These are phyloP conservation scores for Hanseniaspora guilliermondii DNA, from an alignment of 805 yeast genomes.

Conservation along the genomic window DNA sequence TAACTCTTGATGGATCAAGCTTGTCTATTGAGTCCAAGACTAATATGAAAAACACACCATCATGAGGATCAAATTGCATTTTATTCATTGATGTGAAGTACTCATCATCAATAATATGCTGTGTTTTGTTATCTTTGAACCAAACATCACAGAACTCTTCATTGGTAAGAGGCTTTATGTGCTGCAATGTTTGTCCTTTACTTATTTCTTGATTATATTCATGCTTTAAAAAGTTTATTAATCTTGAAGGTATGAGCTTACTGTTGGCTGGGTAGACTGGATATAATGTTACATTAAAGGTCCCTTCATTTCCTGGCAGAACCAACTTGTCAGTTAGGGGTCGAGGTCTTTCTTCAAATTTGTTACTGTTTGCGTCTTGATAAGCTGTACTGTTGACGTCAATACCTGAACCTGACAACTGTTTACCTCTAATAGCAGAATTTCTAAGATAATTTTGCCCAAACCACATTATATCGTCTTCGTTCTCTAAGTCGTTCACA, in stretches of 20 bases:
- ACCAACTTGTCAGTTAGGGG: constrained; percentile 45
- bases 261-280: constrained; percentile 60
- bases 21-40: constrained; percentile 62
- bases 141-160: constrained; percentile 74
- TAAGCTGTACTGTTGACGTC: constrained; percentile 4
- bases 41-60: constrained; percentile 44
- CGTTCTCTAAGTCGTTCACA: constrained; percentile 6
- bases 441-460: constrained; percentile 1
- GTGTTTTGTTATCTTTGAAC: constrained; percentile 37
- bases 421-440: neutral
- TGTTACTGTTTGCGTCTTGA: neutral
- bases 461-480: constrained; percentile 10
- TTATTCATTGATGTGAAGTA: neutral
- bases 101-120: neutral
- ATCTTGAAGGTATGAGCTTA: constrained; percentile 54
- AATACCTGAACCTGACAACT: neutral
- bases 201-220: constrained; percentile 89
- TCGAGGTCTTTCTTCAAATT: constrained; percentile 6
- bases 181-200: constrained; percentile 77
- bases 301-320: constrained; percentile 71
- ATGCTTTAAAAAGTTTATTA: constrained; percentile 71
- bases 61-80: constrained; percentile 12
- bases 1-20: constrained; percentile 28
- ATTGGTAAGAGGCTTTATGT: constrained; percentile 63
- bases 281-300: constrained; percentile 83